Evolutionary conservation across 176 grass and related monocot genomes (phyloP), one percentile per base, ranked within the genome.

Genomic region (Aechmea fasciata): DNA sequence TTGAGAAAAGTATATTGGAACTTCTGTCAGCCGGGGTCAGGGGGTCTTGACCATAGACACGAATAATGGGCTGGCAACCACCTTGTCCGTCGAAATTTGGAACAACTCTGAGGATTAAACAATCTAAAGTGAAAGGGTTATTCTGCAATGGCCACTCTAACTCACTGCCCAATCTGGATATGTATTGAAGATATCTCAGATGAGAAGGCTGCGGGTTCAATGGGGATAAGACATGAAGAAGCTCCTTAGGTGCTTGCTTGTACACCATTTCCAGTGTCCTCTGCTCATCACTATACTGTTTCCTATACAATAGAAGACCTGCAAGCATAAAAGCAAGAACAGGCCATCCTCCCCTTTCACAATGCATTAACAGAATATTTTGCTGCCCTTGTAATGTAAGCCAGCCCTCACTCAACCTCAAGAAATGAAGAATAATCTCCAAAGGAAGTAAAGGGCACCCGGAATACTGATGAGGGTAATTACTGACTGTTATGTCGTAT

Each of bases 241-340:
- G 76, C 70, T 92, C 93, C 73, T 83, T 97, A 1, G 93, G 89
- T 68, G 83, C 93, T 76, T 92, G 89, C 77, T 90, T 97, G 49
- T 97, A 92, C 67, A 97, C 86, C 83, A 92, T 92, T 80, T 92
- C 89, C 50, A 97, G 81, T 57, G 93, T 97, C 79, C 84, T 90
- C 75, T 92, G 89, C 52, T 97, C 93, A 11, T 89, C 89, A 1
- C 79, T 92, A 65, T 92, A 97, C 19, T 97, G 93, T 64, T 83
- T 92, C 71, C 86, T 81, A 23, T 92, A 90, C 20, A 97, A 47
- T 52, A 97, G 71, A 73, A 97, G 93, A 77, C 84, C 80, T 64
- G 89, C 93, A 78, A 97, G 86, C 93, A 97, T 92, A 80, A 97
- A 97, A 19, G 93, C 89, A 76, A 97, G 74, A 49, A 92, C 77